These are phyloP conservation scores for Colletotrichum eleusines DNA, from an alignment of 2,329 filamentous ascomycete genomes.

Conservation along the genomic window DNA sequence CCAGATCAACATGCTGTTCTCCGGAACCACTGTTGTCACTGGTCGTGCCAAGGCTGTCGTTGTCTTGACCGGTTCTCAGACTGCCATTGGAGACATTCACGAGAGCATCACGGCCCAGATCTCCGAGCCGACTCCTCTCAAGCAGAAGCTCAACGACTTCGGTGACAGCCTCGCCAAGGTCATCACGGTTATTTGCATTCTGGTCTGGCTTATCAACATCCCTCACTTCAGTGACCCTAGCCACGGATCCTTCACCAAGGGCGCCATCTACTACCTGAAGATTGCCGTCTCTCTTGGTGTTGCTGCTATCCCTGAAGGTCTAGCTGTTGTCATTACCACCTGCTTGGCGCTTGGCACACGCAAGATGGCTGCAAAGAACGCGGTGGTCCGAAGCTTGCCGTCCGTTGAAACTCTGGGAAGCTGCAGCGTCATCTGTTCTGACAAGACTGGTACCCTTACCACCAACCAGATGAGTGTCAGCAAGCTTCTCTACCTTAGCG, in stretches of 20 bases:
- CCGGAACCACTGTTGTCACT: constrained; percentile 95
- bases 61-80: constrained; percentile 87
- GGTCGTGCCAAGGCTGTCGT: constrained; percentile 93
- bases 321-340: constrained; percentile 99
- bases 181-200: constrained; percentile 94
- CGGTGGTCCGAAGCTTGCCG: constrained; percentile 93
- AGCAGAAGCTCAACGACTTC: constrained; percentile 99
- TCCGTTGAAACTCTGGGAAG: constrained; percentile 98
- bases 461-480: constrained; percentile 99
- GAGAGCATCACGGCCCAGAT: constrained; percentile 99
- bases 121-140: constrained; percentile 94
- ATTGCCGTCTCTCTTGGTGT: constrained; percentile 98
- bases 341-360: constrained; percentile 95
- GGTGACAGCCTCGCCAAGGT: constrained; percentile 97
- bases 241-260: constrained; percentile 94
- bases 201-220: constrained; percentile 99
- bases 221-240: constrained; percentile 95
- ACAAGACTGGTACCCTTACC: constrained; percentile 98
- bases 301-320: constrained; percentile 95
- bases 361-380: constrained; percentile 99
- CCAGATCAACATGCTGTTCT: constrained; percentile 98
- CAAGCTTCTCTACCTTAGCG: constrained; percentile 87
- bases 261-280: constrained; percentile 99
- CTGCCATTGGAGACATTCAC: constrained; percentile 98
- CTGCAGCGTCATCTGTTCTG: constrained; percentile 99